These are phyloP conservation scores for Suillus weaverae DNA, from an alignment of 768 basidiomycete species.

Conservation along the genomic window DNA sequence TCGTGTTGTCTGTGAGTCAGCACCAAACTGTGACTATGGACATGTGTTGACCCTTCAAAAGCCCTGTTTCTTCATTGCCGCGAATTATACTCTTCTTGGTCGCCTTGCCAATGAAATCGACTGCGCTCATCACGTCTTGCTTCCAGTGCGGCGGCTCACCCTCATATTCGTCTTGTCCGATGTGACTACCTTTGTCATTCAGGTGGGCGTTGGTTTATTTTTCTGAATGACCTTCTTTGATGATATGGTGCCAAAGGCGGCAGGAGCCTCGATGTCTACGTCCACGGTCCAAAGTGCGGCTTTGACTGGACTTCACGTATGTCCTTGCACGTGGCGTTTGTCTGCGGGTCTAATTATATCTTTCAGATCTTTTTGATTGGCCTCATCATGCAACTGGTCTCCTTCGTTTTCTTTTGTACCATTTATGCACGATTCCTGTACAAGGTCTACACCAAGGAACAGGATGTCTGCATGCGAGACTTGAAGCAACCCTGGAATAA, in stretches of 20 bases:
- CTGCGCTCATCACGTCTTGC: slow-evolving; percentile 47
- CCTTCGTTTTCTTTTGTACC: slow-evolving; percentile 49
- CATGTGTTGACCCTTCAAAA: slow-evolving; percentile 21
- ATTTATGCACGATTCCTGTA: slow-evolving; percentile 51
- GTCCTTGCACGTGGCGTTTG: slow-evolving; percentile 14
- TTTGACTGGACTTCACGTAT: slow-evolving; percentile 37
- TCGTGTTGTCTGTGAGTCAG: slow-evolving; percentile 51
- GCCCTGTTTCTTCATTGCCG: slow-evolving; percentile 77
- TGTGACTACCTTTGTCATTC: slow-evolving; percentile 64
- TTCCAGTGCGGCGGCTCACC: slow-evolving; percentile 52
- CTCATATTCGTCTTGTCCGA: slow-evolving; percentile 62
- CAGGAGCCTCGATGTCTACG: slow-evolving; percentile 48
- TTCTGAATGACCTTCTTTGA: not conserved
- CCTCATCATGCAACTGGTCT: slow-evolving; percentile 53
- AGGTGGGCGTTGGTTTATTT: slow-evolving; percentile 35
- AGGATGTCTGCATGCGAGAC: slow-evolving; percentile 42
- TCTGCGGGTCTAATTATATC: not conserved
- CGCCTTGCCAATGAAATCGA: slow-evolving; percentile 53
- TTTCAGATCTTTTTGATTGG: slow-evolving; percentile 57
- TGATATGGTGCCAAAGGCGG: slow-evolving; percentile 35
- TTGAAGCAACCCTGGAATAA: slow-evolving; percentile 43
- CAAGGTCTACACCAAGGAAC: slow-evolving; percentile 44
- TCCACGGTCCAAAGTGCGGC: slow-evolving; percentile 34
- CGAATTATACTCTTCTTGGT: slow-evolving; percentile 66
- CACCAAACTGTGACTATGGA: not conserved